A percentile compares a stretch with the other conserved stretches of the same genome.
Conservation (phyloP, 202 grass and related monocot genomes). For the Thinopyrum obtusiflorum region DNA sequence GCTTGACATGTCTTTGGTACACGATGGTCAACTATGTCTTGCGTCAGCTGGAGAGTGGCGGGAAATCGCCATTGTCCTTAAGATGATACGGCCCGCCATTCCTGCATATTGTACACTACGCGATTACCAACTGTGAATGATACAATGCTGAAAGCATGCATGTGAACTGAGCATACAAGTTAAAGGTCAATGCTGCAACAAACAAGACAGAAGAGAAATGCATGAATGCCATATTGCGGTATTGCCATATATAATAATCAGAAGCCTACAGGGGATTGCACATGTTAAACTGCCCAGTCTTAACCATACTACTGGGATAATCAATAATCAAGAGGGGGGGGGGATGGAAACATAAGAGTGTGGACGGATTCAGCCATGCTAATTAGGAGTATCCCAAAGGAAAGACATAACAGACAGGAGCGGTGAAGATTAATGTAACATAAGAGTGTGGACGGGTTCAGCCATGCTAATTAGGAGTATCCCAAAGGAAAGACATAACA, state of each 20-base stretch:
- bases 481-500: neutral
- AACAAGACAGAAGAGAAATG: neutral
- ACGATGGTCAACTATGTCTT: neutral
- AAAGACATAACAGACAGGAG: neutral
- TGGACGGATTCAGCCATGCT: neutral
- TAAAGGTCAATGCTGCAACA: neutral
- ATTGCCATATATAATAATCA: neutral
- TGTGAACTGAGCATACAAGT: neutral
- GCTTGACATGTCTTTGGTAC: neutral
- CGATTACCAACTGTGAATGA: neutral
- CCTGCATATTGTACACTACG: conserved; percentile 39
- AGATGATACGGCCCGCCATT: conserved; percentile 59
- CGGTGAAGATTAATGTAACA: neutral
- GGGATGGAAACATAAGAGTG: neutral
- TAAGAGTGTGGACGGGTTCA: neutral
- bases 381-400: neutral
- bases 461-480: neutral
- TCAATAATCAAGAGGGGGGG: neutral
- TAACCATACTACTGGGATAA: neutral
- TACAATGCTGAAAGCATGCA: neutral
- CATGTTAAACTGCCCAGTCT: neutral
- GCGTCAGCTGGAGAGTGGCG: conserved; percentile 65
- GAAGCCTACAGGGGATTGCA: neutral
- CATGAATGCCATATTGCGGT: neutral
- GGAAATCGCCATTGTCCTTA: conserved; percentile 83